Evolutionary conservation across 305 asterid genomes (phyloP).

Genomic region (Solanum hybrid): DNA sequence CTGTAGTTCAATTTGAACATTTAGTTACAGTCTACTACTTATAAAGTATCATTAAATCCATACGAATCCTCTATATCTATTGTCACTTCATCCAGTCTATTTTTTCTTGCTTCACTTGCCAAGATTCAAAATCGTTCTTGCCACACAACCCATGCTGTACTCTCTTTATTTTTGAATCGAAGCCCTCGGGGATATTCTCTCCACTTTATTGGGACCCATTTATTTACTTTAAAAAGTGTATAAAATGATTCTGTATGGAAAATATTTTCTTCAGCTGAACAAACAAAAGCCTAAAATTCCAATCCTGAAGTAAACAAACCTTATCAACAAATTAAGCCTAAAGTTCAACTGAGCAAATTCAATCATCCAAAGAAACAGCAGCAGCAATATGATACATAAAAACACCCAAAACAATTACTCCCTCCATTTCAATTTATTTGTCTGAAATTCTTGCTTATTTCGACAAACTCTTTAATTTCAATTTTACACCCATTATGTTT

Average conservation of each 20-base stretch:
- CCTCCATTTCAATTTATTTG: background rate
- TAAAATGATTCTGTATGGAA: background rate
- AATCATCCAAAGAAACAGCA: background rate
- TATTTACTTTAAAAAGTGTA: background rate
- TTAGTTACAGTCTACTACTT: background rate
- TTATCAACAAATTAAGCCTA: background rate
- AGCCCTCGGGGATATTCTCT: background rate
- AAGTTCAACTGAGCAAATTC: background rate
- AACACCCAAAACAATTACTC: background rate
- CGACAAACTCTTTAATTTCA: background rate
- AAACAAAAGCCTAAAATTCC: background rate
- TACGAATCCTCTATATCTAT: background rate
- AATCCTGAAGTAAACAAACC: too few species aligned
- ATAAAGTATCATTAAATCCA: background rate
- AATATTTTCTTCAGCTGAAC: background rate
- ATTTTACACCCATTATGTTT: background rate
- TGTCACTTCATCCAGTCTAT: background rate
- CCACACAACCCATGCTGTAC: background rate
- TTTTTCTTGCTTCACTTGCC: background rate
- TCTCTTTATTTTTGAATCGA: background rate
- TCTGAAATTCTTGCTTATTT: background rate
- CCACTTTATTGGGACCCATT: background rate
- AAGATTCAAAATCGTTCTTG: background rate
- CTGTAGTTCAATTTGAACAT: background rate
- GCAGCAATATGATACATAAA: background rate